Evolutionary conservation across 2,329 filamentous ascomycete species (phyloP), one percentile per base, ranked within the genome.

Genomic region (Westerdykella sp.): DNA sequence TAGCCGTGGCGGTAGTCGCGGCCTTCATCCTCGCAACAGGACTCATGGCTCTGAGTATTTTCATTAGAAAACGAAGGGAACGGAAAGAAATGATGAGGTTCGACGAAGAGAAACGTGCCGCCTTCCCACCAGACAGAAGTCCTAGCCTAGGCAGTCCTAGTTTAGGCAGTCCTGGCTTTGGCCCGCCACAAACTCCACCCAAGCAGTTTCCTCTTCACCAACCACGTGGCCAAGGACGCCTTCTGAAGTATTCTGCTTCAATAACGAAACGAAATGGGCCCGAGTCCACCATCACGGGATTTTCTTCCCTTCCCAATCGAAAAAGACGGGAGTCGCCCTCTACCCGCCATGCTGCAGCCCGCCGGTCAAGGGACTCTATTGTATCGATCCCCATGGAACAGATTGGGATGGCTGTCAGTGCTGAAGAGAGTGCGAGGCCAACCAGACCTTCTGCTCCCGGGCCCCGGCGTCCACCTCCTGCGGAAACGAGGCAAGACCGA

Each of bases 361-460:
- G 25, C 25, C 25, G 9, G 25, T 28, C 25, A 21, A 35, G 10
- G 13, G 25, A 28, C 25, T 28, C 25, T 12, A 5, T 12, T 28
- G 25, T 12, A 28, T 49, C 56, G 18, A 46, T 60, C 25, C 60
- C 52, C 28, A 50, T 59, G 28, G 55, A 59, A n/a, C 58, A 63
- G 39, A 68, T 68, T 40, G 65, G 65, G 3, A 44, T 68, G 41
- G 65, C 65, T 14, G 63, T 68, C 39, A 68, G 60, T 38, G 59
- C 60, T 5, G 63, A 66, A 44, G 42, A 61, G 9, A 60, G 63
- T 40, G 57, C 55, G 6, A 59, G 49, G 10, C 52, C 60, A 35
- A 43, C 45, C 12, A 18, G 32, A 14, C 42, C 47, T 31, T 37
- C 48, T 12, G 42, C 44, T 16, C 13, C 15, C 10, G 13, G 44